phyloP scores from a whole-genome alignment of 169 alveolate species.

The Theileria parva region DNA sequence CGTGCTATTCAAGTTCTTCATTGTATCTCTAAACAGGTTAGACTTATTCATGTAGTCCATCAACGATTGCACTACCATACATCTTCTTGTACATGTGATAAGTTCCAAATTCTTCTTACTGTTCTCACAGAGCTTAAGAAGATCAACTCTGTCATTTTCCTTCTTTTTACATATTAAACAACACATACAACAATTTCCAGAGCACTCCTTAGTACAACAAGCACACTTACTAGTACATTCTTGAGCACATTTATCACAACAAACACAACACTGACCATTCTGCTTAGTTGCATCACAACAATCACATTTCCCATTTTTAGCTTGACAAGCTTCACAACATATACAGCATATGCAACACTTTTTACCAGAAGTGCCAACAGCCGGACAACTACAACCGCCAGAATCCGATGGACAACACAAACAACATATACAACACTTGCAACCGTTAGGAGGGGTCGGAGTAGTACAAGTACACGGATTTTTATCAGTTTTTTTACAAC shows the following conservation, averaged over 20 bases:
- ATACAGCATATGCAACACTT: background rate
- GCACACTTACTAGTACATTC: background rate
- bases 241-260: background rate
- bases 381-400: background rate
- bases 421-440: background rate
- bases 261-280: background rate
- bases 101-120: conserved; percentile 10
- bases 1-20: background rate
- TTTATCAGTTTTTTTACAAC: background rate
- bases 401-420: background rate
- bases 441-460: background rate
- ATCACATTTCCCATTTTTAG: background rate
- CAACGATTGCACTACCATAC: conserved; percentile 9
- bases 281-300: background rate
- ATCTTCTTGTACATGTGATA: background rate
- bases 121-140: background rate
- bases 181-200: background rate
- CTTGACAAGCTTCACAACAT: background rate
- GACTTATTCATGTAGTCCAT: background rate
- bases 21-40: background rate
- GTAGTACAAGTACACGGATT: background rate
- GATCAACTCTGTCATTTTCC: background rate
- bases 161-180: conserved; percentile 3
- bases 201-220: background rate
- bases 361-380: background rate